Conservation (phyloP, 2,329 filamentous ascomycete genomes). For the Alternaria brassicicola region DNA sequence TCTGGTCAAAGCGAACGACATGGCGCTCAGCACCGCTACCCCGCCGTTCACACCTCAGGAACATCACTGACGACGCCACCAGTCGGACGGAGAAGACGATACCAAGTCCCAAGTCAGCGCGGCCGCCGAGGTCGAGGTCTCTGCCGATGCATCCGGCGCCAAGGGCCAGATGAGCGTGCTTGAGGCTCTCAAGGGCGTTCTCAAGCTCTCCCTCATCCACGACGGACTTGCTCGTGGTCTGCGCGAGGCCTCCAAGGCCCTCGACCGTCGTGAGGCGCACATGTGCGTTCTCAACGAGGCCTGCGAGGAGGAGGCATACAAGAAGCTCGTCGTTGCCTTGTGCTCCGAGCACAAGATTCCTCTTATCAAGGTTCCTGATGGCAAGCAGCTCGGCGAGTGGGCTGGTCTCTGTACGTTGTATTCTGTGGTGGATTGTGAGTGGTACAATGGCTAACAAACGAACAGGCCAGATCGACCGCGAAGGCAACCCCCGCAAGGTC, state of each 20-base stretch:
- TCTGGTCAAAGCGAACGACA: neutral
- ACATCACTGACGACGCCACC: slow-evolving; percentile 27
- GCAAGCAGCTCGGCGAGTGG: slow-evolving; percentile 99
- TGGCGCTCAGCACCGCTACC: slow-evolving; percentile 1
- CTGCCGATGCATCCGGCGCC: slow-evolving; percentile 77
- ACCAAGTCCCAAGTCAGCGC: slow-evolving; percentile 77
- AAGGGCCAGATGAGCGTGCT: slow-evolving; percentile 97
- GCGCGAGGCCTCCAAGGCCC: slow-evolving; percentile 97
- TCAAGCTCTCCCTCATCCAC: slow-evolving; percentile 99
- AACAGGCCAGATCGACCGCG: slow-evolving; percentile 93
- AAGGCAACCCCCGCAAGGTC: slow-evolving; percentile 99
- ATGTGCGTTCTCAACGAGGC: slow-evolving; percentile 99
- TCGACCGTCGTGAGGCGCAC: slow-evolving; percentile 97
- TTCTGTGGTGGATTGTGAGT: neutral
- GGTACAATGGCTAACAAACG: slow-evolving; percentile 11
- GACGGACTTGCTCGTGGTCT: slow-evolving; percentile 98
- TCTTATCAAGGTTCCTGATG: slow-evolving; percentile 99
- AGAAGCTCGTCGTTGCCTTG: slow-evolving; percentile 98
- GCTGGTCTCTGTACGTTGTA: slow-evolving; percentile 91
- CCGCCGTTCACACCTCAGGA: slow-evolving; percentile 3
- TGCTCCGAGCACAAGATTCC: slow-evolving; percentile 99
- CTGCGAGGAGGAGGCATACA: slow-evolving; percentile 99
- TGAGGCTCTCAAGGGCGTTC: slow-evolving; percentile 97
- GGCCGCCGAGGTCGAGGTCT: slow-evolving; percentile 94
- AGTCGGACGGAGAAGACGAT: slow-evolving; percentile 99